These are phyloP conservation scores for Metarhizium brunneum DNA, from an alignment of 2,329 filamentous ascomycete genomes.

Conservation along the genomic window DNA sequence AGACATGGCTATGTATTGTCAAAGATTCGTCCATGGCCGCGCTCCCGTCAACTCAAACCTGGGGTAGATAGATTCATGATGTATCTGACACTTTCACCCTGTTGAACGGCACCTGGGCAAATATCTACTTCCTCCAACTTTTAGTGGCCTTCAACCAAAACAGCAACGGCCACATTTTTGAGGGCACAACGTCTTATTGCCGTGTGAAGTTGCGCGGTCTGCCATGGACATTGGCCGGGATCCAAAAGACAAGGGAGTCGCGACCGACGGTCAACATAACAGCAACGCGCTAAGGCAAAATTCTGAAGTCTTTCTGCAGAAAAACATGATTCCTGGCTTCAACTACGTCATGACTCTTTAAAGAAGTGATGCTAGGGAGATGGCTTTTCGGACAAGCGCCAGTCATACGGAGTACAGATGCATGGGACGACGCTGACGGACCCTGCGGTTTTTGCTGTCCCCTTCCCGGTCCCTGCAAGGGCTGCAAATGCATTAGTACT, in stretches of 20 bases:
- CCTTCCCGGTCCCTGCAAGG: neutral
- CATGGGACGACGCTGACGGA: neutral
- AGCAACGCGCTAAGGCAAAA: neutral
- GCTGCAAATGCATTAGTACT: neutral
- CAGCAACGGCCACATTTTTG: too few relatives aligned
- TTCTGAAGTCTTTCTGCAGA: neutral
- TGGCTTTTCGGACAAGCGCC: neutral
- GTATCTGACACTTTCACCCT: neutral
- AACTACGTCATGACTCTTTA: constrained; percentile 3
- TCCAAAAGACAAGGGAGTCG: too few relatives aligned
- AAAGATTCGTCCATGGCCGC: too few relatives aligned
- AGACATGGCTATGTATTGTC: too few relatives aligned
- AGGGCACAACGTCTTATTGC: too few relatives aligned
- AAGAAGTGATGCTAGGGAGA: neutral
- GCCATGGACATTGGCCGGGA: too few relatives aligned
- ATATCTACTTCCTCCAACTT: too few relatives aligned
- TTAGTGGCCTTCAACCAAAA: too few relatives aligned
- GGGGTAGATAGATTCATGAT: too few relatives aligned
- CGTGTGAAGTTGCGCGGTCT: too few relatives aligned
- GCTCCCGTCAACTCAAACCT: too few relatives aligned
- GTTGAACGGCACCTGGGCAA: neutral
- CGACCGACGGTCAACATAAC: neutral
- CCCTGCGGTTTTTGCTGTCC: neutral
- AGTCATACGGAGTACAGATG: neutral
- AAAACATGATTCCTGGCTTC: neutral